These are phyloP conservation scores for Colletotrichum abscissum DNA, from an alignment of 2,329 filamentous ascomycete species.

Conservation along the genomic window DNA sequence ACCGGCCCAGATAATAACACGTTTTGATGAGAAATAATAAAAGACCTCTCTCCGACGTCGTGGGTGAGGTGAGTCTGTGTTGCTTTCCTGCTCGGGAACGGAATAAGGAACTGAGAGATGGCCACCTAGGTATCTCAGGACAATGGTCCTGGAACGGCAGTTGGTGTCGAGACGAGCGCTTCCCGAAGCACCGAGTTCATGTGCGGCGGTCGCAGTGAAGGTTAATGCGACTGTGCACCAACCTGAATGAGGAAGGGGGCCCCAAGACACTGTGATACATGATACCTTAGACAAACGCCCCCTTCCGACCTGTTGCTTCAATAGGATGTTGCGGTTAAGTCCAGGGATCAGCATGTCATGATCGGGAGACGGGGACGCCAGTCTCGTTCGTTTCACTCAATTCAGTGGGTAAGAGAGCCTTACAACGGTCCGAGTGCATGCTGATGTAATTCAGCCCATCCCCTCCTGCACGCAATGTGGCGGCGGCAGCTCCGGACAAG, in stretches of 20 bases:
- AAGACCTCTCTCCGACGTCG: background rate
- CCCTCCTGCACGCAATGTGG: background rate
- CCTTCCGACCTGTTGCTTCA: conserved; percentile 6
- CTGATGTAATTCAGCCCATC: background rate
- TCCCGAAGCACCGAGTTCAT: conserved; percentile 19
- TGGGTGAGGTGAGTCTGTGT: conserved; percentile 11
- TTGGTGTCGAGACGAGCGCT: background rate
- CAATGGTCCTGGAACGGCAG: background rate
- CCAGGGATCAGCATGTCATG: conserved; percentile 16
- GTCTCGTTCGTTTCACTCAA: conserved; percentile 29
- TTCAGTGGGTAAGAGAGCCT: background rate
- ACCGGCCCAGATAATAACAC: conserved; percentile 8
- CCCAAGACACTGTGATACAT: conserved; percentile 22
- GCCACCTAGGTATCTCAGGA: too few relatives aligned
- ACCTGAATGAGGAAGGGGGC: conserved; percentile 4
- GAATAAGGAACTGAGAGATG: background rate
- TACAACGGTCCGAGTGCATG: background rate
- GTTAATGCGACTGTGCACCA: background rate
- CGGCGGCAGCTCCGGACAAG: background rate
- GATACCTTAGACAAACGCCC: conserved; percentile 9
- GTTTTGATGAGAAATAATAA: conserved; percentile 2
- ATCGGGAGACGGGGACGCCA: conserved; percentile 18
- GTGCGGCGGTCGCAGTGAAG: background rate
- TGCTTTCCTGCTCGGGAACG: background rate
- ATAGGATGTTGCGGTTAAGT: conserved; percentile 20